Conservation (phyloP, 2,329 filamentous ascomycete genomes). For the Alternaria sp. region DNA sequence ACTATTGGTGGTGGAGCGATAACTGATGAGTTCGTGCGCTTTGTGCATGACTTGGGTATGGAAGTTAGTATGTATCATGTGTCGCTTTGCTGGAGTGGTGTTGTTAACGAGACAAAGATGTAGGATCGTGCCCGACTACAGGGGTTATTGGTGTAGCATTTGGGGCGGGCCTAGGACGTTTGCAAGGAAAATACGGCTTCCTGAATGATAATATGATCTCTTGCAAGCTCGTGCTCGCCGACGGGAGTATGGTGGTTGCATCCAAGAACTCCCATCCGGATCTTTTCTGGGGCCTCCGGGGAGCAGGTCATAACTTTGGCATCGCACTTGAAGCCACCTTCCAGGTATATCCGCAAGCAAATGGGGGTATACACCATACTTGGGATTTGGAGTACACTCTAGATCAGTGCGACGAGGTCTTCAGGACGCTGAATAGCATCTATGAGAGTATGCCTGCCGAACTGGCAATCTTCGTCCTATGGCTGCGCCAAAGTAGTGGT, state of each 20-base stretch:
- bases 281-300: constrained; percentile 6
- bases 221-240: constrained; percentile 10
- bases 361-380: constrained; percentile 11
- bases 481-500: constrained; percentile 11
- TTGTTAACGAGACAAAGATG: constrained; percentile 6
- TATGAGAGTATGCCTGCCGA: constrained; percentile 9
- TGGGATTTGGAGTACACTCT: constrained; percentile 14
- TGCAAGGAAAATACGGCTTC: constrained; percentile 16
- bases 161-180: constrained; percentile 13
- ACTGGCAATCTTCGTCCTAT: constrained; percentile 10
- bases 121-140: constrained; percentile 13
- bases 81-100: neutral
- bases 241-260: neutral
- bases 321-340: constrained; percentile 14
- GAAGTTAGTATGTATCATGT: constrained; percentile 14
- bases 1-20: constrained; percentile 6
- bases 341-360: constrained; percentile 5
- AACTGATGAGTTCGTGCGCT: constrained; percentile 13
- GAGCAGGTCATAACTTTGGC: constrained; percentile 12
- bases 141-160: constrained; percentile 15
- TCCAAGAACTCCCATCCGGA: constrained; percentile 2
- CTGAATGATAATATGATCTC: constrained; percentile 13
- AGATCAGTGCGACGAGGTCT: constrained; percentile 9
- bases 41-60: constrained; percentile 11
- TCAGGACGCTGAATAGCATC: constrained; percentile 12